Base-by-base conservation (phyloP, 2,329 filamentous ascomycete species). In the Colletotrichum siamense region DNA sequence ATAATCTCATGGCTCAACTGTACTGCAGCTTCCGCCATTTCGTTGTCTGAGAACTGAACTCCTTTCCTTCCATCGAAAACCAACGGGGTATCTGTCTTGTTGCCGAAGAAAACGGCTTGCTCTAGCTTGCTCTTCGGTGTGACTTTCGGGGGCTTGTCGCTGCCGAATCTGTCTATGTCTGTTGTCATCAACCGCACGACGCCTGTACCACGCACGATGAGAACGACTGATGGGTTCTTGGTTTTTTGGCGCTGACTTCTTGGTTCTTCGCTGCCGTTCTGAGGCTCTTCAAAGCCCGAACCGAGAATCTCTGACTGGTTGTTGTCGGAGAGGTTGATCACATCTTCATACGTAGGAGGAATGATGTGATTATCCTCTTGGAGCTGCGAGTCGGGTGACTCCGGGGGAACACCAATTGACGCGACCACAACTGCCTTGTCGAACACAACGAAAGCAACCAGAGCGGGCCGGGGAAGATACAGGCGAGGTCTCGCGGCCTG, bases 71-170 rank as follows among this genome's bases (percentile, higher is more conserved):
- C 91, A 59, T 94, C 91, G 80, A 99, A 95, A 77, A 96, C 93
- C n/a, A 99, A 86, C n/a, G 96, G 94, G 80, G 96, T 99, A 81
- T 95, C 92, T 77, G 93, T 90, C 82, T 95, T 92, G 64, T 92
- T 92, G 3, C 96, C 96, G 82, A 95, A 99, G 85, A 98, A 99
- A 2, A 99, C 94, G 4, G 96, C 96, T 85, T 99, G 96, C 82
- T 98, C 95, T 55, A 99, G 90, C 85, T 97, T 98, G 85, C 93
- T 95, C 85, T 95, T 97, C 8, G 95, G 94, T 2, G 95, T 96
- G 18, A 98, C 91, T 79, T 88, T 85, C 2, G 91, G 92, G 6
- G 91, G 88, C 69, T 86, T 85, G 69, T 91, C 89, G 77, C 90
- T 91, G 15, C 88, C 88, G 80, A 94, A 92, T 75, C 89, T 91